Percentiles rank a stretch among this genome's conserved stretches.
Conservation (phyloP, 2,329 filamentous ascomycete genomes). For the Alternaria burnsii region DNA sequence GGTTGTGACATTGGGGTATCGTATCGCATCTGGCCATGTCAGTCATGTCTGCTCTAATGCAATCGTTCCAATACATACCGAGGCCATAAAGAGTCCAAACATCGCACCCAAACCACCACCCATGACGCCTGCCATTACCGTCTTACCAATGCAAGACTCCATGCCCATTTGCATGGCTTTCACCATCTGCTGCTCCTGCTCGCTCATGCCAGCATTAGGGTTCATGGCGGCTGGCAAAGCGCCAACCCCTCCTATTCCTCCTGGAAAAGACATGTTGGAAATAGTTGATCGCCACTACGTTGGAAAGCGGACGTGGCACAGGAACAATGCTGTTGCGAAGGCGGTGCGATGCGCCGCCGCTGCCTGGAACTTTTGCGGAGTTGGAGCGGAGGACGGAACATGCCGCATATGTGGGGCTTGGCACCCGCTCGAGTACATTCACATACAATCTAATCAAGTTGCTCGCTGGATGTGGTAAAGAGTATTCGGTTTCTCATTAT, state of each 20-base stretch:
- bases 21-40: constrained; percentile 83
- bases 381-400: constrained; percentile 43
- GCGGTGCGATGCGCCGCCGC: constrained; percentile 18
- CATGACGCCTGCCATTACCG: constrained; percentile 87
- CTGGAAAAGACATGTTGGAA: constrained; percentile 44
- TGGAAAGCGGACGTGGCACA: background rate
- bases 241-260: constrained; percentile 32
- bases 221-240: constrained; percentile 40
- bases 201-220: constrained; percentile 50
- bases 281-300: background rate
- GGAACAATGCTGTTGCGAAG: constrained; percentile 12
- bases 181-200: constrained; percentile 60
- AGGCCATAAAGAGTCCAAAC: constrained; percentile 98
- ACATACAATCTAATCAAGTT: background rate
- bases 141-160: constrained; percentile 92
- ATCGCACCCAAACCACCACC: constrained; percentile 93
- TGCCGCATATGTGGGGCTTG: constrained; percentile 34
- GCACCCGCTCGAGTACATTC: constrained; percentile 8
- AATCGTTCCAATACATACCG: constrained; percentile 65
- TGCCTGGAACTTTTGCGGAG: constrained; percentile 45
- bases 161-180: constrained; percentile 78
- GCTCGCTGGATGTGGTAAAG: background rate
- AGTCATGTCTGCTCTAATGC: background rate
- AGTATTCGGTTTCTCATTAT: constrained; percentile 19
- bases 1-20: constrained; percentile 79